phyloP scores from a whole-genome alignment of 768 basidiomycete genomes.

The Rhodotorula kratochvilovae region DNA sequence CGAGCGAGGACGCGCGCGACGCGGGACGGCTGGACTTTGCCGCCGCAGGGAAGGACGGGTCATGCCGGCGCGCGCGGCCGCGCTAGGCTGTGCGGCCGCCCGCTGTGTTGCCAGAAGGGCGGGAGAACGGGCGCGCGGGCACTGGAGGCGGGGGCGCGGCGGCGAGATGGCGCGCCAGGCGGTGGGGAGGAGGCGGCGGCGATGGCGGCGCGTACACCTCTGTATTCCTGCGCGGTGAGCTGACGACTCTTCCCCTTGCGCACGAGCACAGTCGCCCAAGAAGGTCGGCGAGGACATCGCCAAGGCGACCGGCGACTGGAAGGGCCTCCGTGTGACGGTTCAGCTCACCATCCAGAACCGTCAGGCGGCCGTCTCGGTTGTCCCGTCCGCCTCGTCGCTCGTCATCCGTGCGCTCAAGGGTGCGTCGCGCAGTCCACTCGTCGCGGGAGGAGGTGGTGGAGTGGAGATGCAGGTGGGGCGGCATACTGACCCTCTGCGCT shows the following conservation, averaged over 20 bases:
- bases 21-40: not conserved
- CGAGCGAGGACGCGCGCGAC: not conserved
- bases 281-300: constrained; percentile 99
- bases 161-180: not conserved
- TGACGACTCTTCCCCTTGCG: not conserved
- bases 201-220: not conserved
- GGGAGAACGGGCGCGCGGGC: not conserved
- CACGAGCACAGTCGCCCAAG: constrained; percentile 76
- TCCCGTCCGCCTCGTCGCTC: constrained; percentile 92
- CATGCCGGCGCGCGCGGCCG: no score
- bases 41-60: not conserved
- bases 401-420: constrained; percentile 98
- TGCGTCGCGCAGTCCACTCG: constrained; percentile 47
- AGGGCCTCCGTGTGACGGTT: constrained; percentile 98
- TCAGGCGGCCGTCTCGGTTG: constrained; percentile 93
- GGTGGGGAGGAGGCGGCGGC: not conserved
- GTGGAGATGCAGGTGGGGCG: not conserved
- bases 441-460: not conserved
- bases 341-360: constrained; percentile 99
- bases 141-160: not conserved
- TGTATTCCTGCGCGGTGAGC: not conserved
- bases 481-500: not conserved
- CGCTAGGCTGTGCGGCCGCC: not conserved
- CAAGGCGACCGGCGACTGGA: constrained; percentile 96
- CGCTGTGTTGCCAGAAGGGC: no score